phyloP scores from a whole-genome alignment of 1,139 yeast species.

The Debaryomyces psychrophilus region DNA sequence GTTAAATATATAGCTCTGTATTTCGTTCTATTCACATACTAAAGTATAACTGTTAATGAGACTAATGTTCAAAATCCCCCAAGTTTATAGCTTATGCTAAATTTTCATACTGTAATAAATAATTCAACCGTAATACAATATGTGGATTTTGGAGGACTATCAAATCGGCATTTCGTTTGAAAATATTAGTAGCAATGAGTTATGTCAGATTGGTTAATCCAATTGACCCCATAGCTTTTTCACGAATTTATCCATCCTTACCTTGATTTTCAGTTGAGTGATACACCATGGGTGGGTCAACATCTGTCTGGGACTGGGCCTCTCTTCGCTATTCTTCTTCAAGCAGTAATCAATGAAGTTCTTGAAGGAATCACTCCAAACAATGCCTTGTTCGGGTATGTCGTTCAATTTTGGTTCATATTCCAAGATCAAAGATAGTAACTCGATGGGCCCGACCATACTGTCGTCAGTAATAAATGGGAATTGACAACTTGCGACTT shows the following conservation, averaged over 20 bases:
- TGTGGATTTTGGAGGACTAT: too few relatives aligned
- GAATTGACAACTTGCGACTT: constrained; percentile 87
- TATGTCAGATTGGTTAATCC: neutral
- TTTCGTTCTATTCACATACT: constrained; percentile 1
- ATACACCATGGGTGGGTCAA: constrained; percentile 88
- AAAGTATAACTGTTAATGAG: neutral
- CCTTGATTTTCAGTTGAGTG: constrained; percentile 69
- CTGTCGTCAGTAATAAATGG: constrained; percentile 53
- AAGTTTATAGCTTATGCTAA: neutral
- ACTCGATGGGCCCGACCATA: constrained; percentile 74
- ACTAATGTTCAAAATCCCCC: neutral
- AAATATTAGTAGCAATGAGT: neutral
- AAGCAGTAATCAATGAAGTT: constrained; percentile 81
- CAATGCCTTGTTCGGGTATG: constrained; percentile 72
- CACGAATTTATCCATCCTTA: constrained; percentile 87
- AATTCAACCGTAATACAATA: neutral
- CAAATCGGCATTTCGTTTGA: neutral
- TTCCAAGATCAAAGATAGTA: constrained; percentile 77
- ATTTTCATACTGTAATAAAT: constrained; percentile 2
- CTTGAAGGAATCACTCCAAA: constrained; percentile 83
- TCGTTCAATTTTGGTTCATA: constrained; percentile 69
- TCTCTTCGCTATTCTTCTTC: constrained; percentile 72
- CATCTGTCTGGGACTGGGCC: constrained; percentile 95
- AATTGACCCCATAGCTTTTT: constrained; percentile 71
- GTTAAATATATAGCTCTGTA: too few relatives aligned